Percentiles rank a stretch among this genome's conserved stretches.
phyloP scores from a whole-genome alignment of 2,329 filamentous ascomycete species.

The Claviceps maximensis region DNA sequence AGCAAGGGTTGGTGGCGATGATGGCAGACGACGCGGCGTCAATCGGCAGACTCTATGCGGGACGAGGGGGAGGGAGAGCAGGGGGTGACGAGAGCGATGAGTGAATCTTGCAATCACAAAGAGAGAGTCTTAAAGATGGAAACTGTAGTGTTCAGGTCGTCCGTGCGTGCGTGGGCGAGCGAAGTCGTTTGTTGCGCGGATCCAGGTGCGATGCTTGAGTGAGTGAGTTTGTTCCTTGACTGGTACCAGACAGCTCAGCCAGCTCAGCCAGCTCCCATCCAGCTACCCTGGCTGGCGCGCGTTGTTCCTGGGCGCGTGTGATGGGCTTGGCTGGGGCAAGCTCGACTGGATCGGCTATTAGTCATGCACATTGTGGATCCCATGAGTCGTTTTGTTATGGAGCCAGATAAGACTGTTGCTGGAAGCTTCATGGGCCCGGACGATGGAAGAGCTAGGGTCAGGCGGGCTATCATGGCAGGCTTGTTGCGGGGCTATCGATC shows the following conservation, averaged over 20 bases:
- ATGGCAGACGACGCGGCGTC: neutral
- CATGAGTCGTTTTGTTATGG: neutral
- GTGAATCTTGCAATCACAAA: neutral
- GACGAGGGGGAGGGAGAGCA: neutral
- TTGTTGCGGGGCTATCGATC: too few relatives aligned
- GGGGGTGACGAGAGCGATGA: neutral
- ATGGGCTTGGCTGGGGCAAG: neutral
- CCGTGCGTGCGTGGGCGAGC: neutral
- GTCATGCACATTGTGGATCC: neutral
- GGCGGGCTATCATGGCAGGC: too few relatives aligned
- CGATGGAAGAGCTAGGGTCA: too few relatives aligned
- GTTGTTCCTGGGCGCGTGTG: constrained; percentile 4
- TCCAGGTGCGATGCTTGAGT: neutral
- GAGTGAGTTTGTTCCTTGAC: neutral
- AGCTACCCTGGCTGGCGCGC: neutral
- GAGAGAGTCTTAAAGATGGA: neutral
- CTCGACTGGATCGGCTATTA: neutral
- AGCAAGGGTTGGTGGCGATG: neutral
- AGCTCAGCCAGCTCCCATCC: neutral
- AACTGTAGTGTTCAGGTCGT: neutral
- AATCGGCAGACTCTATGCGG: neutral
- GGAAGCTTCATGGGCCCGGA: too few relatives aligned
- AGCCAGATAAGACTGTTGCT: neutral
- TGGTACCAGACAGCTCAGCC: neutral
- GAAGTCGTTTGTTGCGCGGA: neutral